Evolutionary conservation across 2,329 filamentous ascomycete species (phyloP), one percentile per base, ranked within the genome.

Genomic region (Aquanectria penicillioides): DNA sequence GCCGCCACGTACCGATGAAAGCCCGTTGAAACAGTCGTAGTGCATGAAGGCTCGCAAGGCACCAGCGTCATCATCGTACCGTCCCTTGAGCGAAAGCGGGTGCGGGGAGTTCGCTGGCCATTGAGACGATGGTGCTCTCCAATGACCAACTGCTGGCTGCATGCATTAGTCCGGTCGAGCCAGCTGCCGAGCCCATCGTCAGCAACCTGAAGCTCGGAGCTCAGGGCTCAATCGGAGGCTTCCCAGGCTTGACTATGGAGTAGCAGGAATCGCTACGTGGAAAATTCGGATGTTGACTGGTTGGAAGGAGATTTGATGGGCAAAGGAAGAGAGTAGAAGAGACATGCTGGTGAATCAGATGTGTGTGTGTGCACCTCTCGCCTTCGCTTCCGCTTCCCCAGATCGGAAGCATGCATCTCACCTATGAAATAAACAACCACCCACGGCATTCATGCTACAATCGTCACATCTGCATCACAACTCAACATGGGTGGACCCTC

Each of bases 401-500:
- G 22, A 23, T 43, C 29, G 40, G 26, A 41, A 43, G 37, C 18
- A 15, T 37, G 29, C 40, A 25, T 53, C 10, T 20, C 12, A 18
- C 23, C n/a, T n/a, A n/a, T n/a, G n/a, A n/a, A n/a, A n/a, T n/a
- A n/a, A n/a, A n/a, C n/a, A n/a, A n/a, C n/a, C n/a, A n/a, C n/a
- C n/a, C n/a, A n/a, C 41, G 23, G 41, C 41, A 33, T 13, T 64
- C 26, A n/a, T n/a, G n/a, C n/a, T n/a, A n/a, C 20, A 46, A 57
- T 57, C 51, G 50, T 54, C 51, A 54, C 34, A 40, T 51, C 34
- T 46, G 37, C 56, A 61, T 61, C 57, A 61, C 36, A 49, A 37
- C 36, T 40, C 41, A 36, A 43, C 46, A 29, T 43, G n/a, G 46
- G 63, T 66, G 67, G 67, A 58, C 37, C 62, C 52, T 47, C 37